phyloP scores from a whole-genome alignment of 306 rosid genomes.

The Rubus parviflorus region DNA sequence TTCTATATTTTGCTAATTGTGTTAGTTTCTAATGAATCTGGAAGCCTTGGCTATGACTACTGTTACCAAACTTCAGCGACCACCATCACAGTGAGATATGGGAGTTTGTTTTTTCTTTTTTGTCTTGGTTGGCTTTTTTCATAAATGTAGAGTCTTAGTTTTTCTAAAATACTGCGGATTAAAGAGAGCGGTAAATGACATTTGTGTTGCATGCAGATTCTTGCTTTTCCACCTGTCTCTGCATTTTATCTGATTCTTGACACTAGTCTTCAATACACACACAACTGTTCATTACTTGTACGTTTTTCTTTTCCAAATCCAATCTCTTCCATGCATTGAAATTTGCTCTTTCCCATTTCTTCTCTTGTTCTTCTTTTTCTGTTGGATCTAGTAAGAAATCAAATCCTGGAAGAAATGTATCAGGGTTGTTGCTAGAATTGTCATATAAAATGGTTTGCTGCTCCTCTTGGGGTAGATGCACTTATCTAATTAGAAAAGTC shows the following conservation, averaged over 20 bases:
- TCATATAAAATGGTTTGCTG: background rate
- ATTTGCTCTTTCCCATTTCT: background rate
- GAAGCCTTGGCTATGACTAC: background rate
- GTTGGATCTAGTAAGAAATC: background rate
- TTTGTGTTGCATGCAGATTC: constrained; percentile 5
- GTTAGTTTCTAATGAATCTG: background rate
- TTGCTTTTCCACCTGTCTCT: background rate
- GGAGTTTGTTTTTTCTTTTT: background rate
- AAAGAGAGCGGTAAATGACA: background rate
- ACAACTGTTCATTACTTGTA: background rate
- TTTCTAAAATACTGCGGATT: background rate
- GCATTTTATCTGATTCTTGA: background rate
- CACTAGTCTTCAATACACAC: background rate
- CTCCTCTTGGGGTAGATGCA: background rate
- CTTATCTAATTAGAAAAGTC: background rate
- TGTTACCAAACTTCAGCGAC: background rate
- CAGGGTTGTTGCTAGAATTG: background rate
- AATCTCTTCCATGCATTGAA: background rate
- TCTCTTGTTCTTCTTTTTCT: background rate
- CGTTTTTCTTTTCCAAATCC: background rate
- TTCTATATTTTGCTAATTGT: background rate
- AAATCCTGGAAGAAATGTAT: background rate
- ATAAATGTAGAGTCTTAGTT: background rate
- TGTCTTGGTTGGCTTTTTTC: background rate
- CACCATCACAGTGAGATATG: background rate